These are phyloP conservation scores for Pseudogymnoascus destructans DNA, from an alignment of 2,329 filamentous ascomycete species.

Conservation along the genomic window DNA sequence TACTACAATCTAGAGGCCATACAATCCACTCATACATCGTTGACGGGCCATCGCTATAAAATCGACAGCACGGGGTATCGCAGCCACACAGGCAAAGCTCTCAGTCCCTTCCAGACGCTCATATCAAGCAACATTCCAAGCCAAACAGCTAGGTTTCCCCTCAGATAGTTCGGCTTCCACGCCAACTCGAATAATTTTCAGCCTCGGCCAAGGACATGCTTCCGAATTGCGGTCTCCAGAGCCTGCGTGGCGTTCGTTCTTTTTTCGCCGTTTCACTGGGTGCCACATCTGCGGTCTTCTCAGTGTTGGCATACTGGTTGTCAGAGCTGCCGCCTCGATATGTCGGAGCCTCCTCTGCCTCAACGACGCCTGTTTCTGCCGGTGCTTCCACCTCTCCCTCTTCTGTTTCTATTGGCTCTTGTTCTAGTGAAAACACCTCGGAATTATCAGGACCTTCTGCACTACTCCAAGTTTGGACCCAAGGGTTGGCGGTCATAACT, in stretches of 20 bases:
- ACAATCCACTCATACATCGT: neutral
- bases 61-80: neutral
- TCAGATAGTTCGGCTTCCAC: neutral
- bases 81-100: neutral
- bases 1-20: neutral
- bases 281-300: neutral
- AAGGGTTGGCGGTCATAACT: neutral
- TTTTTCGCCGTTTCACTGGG: neutral
- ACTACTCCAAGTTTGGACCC: neutral
- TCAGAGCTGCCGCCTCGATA: neutral
- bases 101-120: neutral
- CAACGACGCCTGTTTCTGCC: neutral
- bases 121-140: neutral
- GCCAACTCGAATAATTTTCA: neutral
- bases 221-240: neutral
- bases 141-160: neutral
- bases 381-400: neutral
- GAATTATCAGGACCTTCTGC: neutral
- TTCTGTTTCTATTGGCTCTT: neutral
- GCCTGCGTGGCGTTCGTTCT: neutral
- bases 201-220: constrained; percentile 1
- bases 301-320: neutral
- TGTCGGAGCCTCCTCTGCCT: neutral
- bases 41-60: neutral
- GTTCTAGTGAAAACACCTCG: neutral